Percentiles rank a stretch among this genome's conserved stretches.
Conservation (phyloP, 2,329 filamentous ascomycete genomes). For the Arthroderma sp. region DNA sequence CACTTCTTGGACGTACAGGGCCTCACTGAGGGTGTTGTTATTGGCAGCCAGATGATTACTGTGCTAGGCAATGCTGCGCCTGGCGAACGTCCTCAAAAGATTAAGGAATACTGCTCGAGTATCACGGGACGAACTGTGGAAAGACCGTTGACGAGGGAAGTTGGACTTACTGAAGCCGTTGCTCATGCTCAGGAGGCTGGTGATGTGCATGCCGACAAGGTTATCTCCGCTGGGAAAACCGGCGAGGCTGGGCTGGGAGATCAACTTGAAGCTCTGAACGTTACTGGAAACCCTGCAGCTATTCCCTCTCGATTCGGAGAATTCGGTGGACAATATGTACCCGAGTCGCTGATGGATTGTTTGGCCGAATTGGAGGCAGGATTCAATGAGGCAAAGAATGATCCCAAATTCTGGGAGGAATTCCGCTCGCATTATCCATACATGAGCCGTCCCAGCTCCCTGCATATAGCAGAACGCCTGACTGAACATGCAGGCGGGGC, state of each 20-base stretch:
- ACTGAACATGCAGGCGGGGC: constrained; percentile 83
- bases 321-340: constrained; percentile 94
- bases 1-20: constrained; percentile 78
- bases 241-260: constrained; percentile 60
- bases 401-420: constrained; percentile 92
- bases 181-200: constrained; percentile 47
- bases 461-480: constrained; percentile 77
- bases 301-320: constrained; percentile 83
- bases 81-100: constrained; percentile 55
- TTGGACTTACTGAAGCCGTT: constrained; percentile 57
- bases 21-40: constrained; percentile 86
- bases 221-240: constrained; percentile 41
- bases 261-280: constrained; percentile 70
- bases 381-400: constrained; percentile 75
- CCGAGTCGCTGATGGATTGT: constrained; percentile 96
- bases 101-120: constrained; percentile 75
- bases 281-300: constrained; percentile 40
- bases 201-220: constrained; percentile 24
- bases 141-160: constrained; percentile 45
- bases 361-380: constrained; percentile 78
- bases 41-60: constrained; percentile 88
- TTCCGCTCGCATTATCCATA: constrained; percentile 92
- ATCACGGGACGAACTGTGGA: constrained; percentile 46
- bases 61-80: constrained; percentile 56
- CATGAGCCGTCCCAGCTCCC: constrained; percentile 86